Percentiles rank a stretch among this genome's conserved stretches.
Evolutionary conservation across 495 filamentous ascomycete species (phyloP).

Genomic region (Oidiodendron maius): DNA sequence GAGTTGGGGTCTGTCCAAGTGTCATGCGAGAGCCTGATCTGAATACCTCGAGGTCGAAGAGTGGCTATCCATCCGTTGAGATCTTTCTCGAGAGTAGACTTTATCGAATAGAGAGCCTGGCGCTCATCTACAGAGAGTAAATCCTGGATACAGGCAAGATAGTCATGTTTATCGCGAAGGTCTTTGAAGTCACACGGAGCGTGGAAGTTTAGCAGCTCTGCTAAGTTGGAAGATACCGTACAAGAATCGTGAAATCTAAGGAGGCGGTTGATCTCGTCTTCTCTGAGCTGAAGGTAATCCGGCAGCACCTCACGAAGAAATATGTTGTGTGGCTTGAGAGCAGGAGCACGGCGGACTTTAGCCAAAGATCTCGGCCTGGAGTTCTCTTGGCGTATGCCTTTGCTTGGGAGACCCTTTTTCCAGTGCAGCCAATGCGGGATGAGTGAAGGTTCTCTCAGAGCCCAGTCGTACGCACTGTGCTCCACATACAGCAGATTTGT

Average conservation of each 20-base stretch:
- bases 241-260: background rate
- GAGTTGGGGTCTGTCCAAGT: background rate
- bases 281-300: background rate
- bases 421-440: constrained; percentile 20
- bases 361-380: background rate
- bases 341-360: background rate
- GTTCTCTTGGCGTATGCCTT: background rate
- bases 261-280: constrained; percentile 4
- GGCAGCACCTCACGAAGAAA: constrained; percentile 2
- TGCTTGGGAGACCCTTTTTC: constrained; percentile 11
- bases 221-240: background rate
- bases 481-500: constrained; percentile 13
- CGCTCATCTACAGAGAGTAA: no score
- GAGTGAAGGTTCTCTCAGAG: constrained; percentile 12
- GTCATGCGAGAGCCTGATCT: background rate
- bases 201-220: background rate
- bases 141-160: no score
- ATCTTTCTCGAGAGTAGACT: background rate
- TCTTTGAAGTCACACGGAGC: background rate
- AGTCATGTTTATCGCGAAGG: background rate
- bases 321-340: background rate
- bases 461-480: constrained; percentile 12
- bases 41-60: background rate
- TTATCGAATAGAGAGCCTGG: no score
- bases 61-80: background rate